Base-by-base conservation (phyloP, 1,284 basidiomycete genomes). In the Trametes versicolor region DNA sequence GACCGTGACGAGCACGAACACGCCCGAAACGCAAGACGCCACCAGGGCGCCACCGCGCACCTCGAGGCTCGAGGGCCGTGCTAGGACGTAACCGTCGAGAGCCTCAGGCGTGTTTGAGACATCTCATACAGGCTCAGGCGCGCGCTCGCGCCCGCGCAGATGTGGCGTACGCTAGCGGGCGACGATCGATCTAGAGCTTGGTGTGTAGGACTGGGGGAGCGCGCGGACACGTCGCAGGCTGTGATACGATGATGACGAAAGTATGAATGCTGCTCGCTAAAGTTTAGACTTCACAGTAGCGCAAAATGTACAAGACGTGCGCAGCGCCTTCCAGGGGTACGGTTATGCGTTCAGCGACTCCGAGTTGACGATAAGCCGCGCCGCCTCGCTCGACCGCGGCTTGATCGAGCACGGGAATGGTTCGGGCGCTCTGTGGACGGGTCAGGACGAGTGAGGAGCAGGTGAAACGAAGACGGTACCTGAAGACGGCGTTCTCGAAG, bases 401-500 rank as follows among this genome's bases (percentile, higher is more conserved):
- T 69, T 65, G 53, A 76, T 71, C 13, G 70, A 69, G 63, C 69
- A 71, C 54, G 71, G 67, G 69, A 74, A 74, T 1, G 72, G 49
- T 7, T 65, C 65, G 19, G 74, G 73, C 15, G 69, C 66, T 36
- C 67, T 78, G 72, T 29, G 13, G 7, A 19, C 32, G 36, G n/a
- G 13, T 1, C 8, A 47, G 9, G 2, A 3, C 27, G 19, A 12
- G 32, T 1, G 21, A 12, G 2, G 17, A 15, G 19, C n/a, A 29
- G 7, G 1, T 17, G 25, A 7, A 17, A 23, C 12, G 25, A 27
- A 12, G 21, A 17, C 21, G 19, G 37, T 36, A 84, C 83, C 81
- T 83, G 36, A 84, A 63, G 43, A 81, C 63, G 25, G 76, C 68
- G 15, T 82, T 76, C 3, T 78, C 79, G 55, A 80, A 84, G 47